Conservation (phyloP, 164 flowering plant species). For the Berberis thunbergii region DNA sequence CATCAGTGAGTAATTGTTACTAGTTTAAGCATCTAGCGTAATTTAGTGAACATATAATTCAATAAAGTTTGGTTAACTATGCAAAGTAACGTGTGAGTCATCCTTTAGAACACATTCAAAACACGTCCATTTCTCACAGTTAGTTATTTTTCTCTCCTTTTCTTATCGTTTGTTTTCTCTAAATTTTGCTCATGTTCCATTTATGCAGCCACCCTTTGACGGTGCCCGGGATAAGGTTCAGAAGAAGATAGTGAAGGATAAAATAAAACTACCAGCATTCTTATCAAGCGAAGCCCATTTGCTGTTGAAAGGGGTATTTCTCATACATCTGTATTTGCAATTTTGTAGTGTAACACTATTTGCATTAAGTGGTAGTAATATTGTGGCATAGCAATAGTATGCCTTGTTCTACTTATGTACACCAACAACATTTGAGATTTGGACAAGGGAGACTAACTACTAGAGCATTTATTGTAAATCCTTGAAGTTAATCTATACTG, state of each 20-base stretch:
- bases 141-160: background rate
- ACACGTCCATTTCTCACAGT: background rate
- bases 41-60: too few species aligned
- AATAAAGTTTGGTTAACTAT: too few species aligned
- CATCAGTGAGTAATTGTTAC: too few species aligned
- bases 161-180: background rate
- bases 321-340: background rate
- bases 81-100: too few species aligned
- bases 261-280: slow-evolving; percentile 71
- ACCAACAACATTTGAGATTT: too few species aligned
- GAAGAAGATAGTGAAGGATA: slow-evolving; percentile 82
- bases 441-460: too few species aligned
- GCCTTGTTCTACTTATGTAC: too few species aligned
- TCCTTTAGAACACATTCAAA: too few species aligned
- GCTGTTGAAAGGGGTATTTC: slow-evolving; percentile 68
- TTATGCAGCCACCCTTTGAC: slow-evolving; percentile 71
- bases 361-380: background rate
- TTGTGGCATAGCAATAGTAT: too few species aligned
- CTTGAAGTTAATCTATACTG: too few species aligned
- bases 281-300: slow-evolving; percentile 87
- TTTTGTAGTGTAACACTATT: background rate
- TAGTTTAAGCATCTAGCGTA: too few species aligned
- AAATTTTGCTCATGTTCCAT: background rate
- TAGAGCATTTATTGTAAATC: too few species aligned
- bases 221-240: slow-evolving; percentile 75